Evolutionary conservation across 2,329 filamentous ascomycete genomes (phyloP), one percentile per base, ranked within the genome.

Genomic region (Neophaeococcomyces mojaviensis): DNA sequence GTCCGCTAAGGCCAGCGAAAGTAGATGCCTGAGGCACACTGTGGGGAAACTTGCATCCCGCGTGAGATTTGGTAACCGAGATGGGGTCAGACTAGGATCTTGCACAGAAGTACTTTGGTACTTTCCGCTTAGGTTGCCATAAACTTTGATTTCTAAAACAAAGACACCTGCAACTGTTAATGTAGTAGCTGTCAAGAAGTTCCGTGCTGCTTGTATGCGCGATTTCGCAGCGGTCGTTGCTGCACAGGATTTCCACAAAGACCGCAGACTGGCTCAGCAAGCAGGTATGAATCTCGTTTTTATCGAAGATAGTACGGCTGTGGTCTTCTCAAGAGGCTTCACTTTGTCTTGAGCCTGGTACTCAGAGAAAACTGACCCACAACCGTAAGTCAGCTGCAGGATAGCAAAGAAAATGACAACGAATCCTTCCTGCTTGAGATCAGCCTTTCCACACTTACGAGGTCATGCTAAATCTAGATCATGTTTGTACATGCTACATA

Each of bases 121-220:
- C 24, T 28, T 28, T 28, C 24, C 24, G 10, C 24, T 28, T 28
- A 10, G 24, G 24, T 10, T 28, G n/a, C n/a, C n/a, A n/a, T n/a
- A n/a, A n/a, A n/a, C n/a, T n/a, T n/a, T n/a, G n/a, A 26, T 26
- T 39, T 12, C 15, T 38, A 4, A 18, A n/a, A n/a, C n/a, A n/a
- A n/a, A n/a, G n/a, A n/a, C n/a, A n/a, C n/a, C n/a, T n/a, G n/a
- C n/a, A n/a, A n/a, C n/a, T n/a, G 16, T 13, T 10, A 35, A 7
- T 18, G 36, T 44, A 32, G 41, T 32, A 16, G 30, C 41, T 12
- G 31, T 44, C 28, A 44, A 26, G 20, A 36, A 44, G 30, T 35
- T 36, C n/a, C 33, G 33, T 3, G 41, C 16, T 15, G 30, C 31
- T 6, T 35, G 40, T 15, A 35, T 33, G 40, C 26, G 9, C 12